Percentiles rank a stretch among this genome's conserved stretches.
phyloP scores from a whole-genome alignment of 2,329 filamentous ascomycete species.

The Aphanocladium album region DNA sequence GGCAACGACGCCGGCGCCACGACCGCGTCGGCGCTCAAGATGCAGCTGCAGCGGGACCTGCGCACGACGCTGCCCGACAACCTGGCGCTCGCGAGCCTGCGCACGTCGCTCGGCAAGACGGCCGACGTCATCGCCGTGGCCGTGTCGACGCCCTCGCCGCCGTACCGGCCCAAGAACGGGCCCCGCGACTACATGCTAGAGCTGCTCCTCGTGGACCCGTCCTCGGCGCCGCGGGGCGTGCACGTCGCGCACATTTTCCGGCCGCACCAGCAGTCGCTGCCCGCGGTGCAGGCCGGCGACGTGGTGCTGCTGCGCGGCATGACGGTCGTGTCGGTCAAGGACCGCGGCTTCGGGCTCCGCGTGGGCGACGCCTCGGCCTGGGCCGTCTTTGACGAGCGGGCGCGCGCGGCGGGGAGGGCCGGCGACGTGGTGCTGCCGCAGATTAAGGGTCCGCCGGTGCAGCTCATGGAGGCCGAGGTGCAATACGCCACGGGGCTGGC shows the following conservation, averaged over 20 bases:
- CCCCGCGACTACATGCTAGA: constrained; percentile 56
- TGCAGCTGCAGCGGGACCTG: constrained; percentile 41
- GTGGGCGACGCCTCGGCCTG: constrained; percentile 54
- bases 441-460: constrained; percentile 56
- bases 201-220: constrained; percentile 53
- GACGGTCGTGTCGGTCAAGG: constrained; percentile 47
- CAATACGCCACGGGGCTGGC: constrained; percentile 44
- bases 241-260: constrained; percentile 54
- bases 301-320: constrained; percentile 55
- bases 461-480: constrained; percentile 46
- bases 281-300: constrained; percentile 51
- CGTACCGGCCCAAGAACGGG: constrained; percentile 51
- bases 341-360: constrained; percentile 51
- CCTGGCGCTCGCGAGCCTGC: constrained; percentile 46
- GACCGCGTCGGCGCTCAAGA: constrained; percentile 34
- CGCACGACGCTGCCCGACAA: constrained; percentile 49
- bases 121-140: constrained; percentile 53
- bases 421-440: constrained; percentile 38
- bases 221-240: constrained; percentile 44
- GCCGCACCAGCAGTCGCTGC: constrained; percentile 52
- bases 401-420: constrained; percentile 19
- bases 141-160: constrained; percentile 44
- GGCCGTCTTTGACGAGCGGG: constrained; percentile 51
- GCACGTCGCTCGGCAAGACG: constrained; percentile 42
- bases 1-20: constrained; percentile 19